phyloP scores from a whole-genome alignment of 192 early-diverging fungal genomes.

The Geranomyces michiganensis region DNA sequence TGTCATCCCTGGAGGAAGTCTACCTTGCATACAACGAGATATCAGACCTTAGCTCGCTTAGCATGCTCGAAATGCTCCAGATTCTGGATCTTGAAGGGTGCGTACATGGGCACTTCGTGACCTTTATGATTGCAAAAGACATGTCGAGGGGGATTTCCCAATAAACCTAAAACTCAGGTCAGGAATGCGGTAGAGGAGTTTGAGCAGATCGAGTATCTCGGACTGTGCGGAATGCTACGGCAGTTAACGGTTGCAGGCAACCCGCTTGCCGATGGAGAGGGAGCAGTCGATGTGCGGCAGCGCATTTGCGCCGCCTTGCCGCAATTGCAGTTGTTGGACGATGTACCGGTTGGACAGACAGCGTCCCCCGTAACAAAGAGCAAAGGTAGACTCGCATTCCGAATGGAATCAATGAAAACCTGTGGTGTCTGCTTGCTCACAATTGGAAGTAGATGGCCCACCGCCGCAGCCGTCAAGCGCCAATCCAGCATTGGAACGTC shows the following conservation, averaged over 20 bases:
- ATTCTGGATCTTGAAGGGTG: constrained; percentile 55
- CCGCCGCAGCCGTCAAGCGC: constrained; percentile 5
- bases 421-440: too few relatives aligned
- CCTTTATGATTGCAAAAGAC: background rate
- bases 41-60: constrained; percentile 36
- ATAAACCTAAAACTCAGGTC: constrained; percentile 1
- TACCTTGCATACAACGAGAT: constrained; percentile 55
- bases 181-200: constrained; percentile 43
- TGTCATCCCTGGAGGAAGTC: constrained; percentile 35
- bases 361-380: too few relatives aligned
- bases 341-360: constrained; percentile 20
- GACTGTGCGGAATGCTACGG: constrained; percentile 36
- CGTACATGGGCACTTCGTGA: too few relatives aligned
- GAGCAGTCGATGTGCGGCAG: background rate
- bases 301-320: constrained; percentile 26
- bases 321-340: constrained; percentile 35
- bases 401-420: too few relatives aligned
- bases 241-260: constrained; percentile 44
- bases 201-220: constrained; percentile 49
- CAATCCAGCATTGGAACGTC: background rate
- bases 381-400: too few relatives aligned
- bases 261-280: constrained; percentile 17
- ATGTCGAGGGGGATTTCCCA: background rate
- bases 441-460: too few relatives aligned
- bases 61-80: constrained; percentile 47